phyloP scores from a whole-genome alignment of 1,284 basidiomycete species.

The Irpex sp. region DNA sequence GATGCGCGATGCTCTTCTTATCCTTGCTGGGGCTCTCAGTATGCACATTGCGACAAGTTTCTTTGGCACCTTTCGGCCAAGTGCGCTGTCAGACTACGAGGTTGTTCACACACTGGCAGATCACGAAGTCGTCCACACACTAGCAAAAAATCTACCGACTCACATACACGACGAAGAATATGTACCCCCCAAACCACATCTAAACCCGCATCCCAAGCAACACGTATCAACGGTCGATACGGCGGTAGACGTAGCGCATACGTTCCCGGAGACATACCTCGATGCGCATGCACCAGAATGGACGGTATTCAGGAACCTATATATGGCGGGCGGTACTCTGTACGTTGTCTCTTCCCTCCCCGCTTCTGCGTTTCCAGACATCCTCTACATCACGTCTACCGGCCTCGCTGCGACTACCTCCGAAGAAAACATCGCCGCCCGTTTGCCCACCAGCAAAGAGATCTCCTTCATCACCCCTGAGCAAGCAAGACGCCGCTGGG shows the following conservation, averaged over 20 bases:
- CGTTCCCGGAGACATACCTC: conserved; percentile 46
- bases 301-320: conserved; percentile 75
- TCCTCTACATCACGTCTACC: conserved; percentile 64
- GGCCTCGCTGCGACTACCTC: conserved; percentile 53
- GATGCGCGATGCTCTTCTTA: conserved; percentile 42
- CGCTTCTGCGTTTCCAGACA: conserved; percentile 48
- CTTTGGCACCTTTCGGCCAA: conserved; percentile 25
- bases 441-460: conserved; percentile 59
- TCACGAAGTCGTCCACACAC: too few species aligned
- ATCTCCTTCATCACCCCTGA: conserved; percentile 56
- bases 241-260: conserved; percentile 17
- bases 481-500: conserved; percentile 63
- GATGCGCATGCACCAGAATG: conserved; percentile 70
- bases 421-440: conserved; percentile 55
- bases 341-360: conserved; percentile 50
- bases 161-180: conserved; percentile 1
- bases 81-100: conserved; percentile 28
- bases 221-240: not conserved
- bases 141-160: conserved; percentile 3
- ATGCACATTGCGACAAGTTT: conserved; percentile 46
- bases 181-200: not conserved
- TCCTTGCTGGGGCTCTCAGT: conserved; percentile 42
- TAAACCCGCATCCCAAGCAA: not conserved
- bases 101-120: conserved; percentile 31
- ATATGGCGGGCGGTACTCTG: conserved; percentile 74